These are phyloP conservation scores for Kwoniella botswanensis DNA, from an alignment of 768 basidiomycete genomes.

Conservation along the genomic window DNA sequence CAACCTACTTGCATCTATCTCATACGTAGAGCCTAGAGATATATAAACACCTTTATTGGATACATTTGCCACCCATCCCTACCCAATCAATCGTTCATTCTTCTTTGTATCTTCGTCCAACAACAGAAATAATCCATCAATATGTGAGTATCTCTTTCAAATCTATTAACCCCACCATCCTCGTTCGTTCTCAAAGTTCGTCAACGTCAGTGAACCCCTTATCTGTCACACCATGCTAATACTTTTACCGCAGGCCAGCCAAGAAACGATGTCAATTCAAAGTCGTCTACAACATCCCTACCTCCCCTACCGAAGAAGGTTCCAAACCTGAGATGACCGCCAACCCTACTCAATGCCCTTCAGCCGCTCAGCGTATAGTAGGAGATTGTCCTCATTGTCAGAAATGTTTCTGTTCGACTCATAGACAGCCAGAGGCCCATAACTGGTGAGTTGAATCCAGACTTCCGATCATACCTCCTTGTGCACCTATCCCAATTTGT, in stretches of 20 bases:
- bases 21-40: background rate
- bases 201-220: background rate
- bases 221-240: background rate
- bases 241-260: conserved; percentile 47
- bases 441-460: conserved; percentile 50
- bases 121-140: background rate
- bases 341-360: conserved; percentile 54
- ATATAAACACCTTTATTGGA: background rate
- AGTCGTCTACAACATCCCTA: conserved; percentile 56
- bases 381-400: conserved; percentile 56
- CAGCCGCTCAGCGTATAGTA: conserved; percentile 50
- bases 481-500: too few species aligned
- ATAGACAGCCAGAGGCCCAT: conserved; percentile 56
- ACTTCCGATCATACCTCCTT: too few species aligned
- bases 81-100: background rate
- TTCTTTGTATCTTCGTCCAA: background rate
- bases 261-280: conserved; percentile 56
- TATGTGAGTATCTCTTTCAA: conserved; percentile 4
- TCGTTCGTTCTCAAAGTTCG: background rate
- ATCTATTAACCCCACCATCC: background rate
- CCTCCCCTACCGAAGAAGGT: conserved; percentile 28
- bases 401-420: conserved; percentile 51
- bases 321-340: conserved; percentile 52
- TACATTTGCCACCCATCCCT: conserved; percentile 12
- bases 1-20: background rate